These are phyloP conservation scores for Penicillium cosmopolitanum DNA, from an alignment of 495 filamentous ascomycete genomes.

Conservation along the genomic window DNA sequence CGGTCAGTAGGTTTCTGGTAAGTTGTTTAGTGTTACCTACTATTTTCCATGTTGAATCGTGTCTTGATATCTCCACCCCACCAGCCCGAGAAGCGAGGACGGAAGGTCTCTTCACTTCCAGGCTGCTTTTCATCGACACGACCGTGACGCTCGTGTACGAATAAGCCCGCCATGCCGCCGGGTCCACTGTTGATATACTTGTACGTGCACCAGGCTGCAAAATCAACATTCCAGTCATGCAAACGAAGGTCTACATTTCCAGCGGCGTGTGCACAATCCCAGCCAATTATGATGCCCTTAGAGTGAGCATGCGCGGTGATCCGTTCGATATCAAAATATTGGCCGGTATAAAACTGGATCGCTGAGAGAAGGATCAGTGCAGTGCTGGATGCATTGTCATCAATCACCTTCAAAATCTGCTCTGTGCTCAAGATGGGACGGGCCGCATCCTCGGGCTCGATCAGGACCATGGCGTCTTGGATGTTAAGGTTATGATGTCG, in stretches of 20 bases:
- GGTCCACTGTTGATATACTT: constrained; percentile 96
- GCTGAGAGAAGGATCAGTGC: constrained; percentile 85
- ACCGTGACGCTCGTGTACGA: constrained; percentile 80
- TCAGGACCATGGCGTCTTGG: constrained; percentile 71
- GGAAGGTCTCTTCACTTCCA: constrained; percentile 43
- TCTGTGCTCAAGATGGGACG: constrained; percentile 65
- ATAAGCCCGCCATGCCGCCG: constrained; percentile 82
- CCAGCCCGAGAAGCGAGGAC: constrained; percentile 78
- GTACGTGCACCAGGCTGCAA: constrained; percentile 96
- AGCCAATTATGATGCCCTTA: constrained; percentile 79
- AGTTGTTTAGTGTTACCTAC: constrained; percentile 28
- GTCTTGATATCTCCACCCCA: constrained; percentile 81
- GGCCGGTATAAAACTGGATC: constrained; percentile 94
- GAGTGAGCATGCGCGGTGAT: constrained; percentile 83
- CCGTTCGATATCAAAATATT: constrained; percentile 80
- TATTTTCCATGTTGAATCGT: constrained; percentile 78
- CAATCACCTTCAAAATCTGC: constrained; percentile 76
- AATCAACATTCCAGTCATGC: constrained; percentile 94
- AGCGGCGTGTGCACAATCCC: constrained; percentile 94
- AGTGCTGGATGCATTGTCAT: constrained; percentile 72
- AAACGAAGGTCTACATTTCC: constrained; percentile 85
- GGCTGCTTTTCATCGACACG: constrained; percentile 46
- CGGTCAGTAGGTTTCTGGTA: too few species aligned
- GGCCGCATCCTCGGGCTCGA: constrained; percentile 62
- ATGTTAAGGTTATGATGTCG: constrained; percentile 73